Base-by-base conservation (phyloP, 331 rosid species). In the Erythrophleum ivorense region DNA sequence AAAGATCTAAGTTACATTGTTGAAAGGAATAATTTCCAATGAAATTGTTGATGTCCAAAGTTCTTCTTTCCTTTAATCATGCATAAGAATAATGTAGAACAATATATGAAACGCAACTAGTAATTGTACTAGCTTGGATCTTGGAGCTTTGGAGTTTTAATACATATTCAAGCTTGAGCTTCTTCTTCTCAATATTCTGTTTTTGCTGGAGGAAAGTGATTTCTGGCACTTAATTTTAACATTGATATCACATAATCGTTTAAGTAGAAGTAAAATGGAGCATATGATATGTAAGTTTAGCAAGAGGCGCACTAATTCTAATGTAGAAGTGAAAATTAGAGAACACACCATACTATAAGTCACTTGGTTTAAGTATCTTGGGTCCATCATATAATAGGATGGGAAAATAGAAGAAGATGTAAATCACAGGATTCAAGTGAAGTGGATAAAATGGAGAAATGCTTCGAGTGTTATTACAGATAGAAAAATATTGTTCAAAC, bases 141-240 rank as follows among this genome's bases (percentile, higher is more conserved):
- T 29, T 69, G 54, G 66, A 49, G 81, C 73, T 63, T 53, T 48
- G 52, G 68, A 78, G 60, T 80, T 72, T 71, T 63, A 76, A 64
- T 8, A 64, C 72, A 74, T 19, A 58, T 65, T 34, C 41, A 31
- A 33, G 40, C n/a, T 62, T 29, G 41, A 31, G 4, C n/a, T 31
- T 29, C 31, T 62, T 57, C 68, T 48, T 73, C 65, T 43, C 33
- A 67, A 67, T 4, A 71, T 76, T 54, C 57, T 66, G 18, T 36
- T 50, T 50, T 67, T 38, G 52, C 71, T 34, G 4, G 73, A 78
- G 58, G 45, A 63, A 62, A 78, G 43, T 31, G 54, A 72, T 53
- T 38, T 65, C 2, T 57, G 48, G 59, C 54, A 40, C 62, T 9
- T 33, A 63, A 66, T 24, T 53, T 55, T 72, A 34, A 72, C 74